A percentile compares a stretch with the other conserved stretches of the same genome.
Evolutionary conservation across 2,329 filamentous ascomycete genomes (phyloP).

Genomic region (Colletotrichum sidae): DNA sequence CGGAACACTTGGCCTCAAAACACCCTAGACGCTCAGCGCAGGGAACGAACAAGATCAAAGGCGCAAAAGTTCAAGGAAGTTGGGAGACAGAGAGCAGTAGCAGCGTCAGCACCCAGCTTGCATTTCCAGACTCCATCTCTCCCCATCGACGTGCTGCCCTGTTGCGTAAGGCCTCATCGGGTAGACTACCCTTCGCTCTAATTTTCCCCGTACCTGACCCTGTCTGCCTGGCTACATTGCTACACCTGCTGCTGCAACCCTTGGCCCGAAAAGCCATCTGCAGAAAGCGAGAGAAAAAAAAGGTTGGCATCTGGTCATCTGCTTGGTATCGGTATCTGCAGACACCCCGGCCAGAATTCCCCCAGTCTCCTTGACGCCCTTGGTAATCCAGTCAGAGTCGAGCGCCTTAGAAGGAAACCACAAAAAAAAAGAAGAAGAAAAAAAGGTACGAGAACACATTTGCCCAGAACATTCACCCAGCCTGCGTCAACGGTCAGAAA

Average conservation of each 20-base stretch:
- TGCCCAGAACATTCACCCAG: neutral
- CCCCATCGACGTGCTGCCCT: conserved; percentile 22
- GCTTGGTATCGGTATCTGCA: conserved; percentile 29
- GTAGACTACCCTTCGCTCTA: neutral
- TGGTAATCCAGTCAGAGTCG: conserved; percentile 11
- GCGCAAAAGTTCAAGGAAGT: conserved; percentile 2
- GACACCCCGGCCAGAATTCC: neutral
- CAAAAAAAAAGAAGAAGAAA: no score
- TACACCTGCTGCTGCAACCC: conserved; percentile 22
- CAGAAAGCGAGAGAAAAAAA: neutral
- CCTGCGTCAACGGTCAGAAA: neutral
- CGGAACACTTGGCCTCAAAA: conserved; percentile 30
- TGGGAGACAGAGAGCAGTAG: neutral
- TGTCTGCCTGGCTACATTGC: conserved; percentile 6
- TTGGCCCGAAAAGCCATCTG: conserved; percentile 10
- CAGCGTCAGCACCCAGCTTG: neutral
- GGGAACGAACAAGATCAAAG: conserved; percentile 8
- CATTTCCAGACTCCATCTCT: conserved; percentile 1
- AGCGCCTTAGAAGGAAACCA: conserved; percentile 5
- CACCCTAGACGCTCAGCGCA: conserved; percentile 21
- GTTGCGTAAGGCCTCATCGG: conserved; percentile 23
- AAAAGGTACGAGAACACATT: conserved; percentile 21
- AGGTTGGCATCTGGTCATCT: conserved; percentile 32
- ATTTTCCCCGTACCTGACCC: neutral
- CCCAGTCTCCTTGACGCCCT: neutral